Conservation (phyloP, 345 rosid species). For the Hevea brasiliensis region DNA sequence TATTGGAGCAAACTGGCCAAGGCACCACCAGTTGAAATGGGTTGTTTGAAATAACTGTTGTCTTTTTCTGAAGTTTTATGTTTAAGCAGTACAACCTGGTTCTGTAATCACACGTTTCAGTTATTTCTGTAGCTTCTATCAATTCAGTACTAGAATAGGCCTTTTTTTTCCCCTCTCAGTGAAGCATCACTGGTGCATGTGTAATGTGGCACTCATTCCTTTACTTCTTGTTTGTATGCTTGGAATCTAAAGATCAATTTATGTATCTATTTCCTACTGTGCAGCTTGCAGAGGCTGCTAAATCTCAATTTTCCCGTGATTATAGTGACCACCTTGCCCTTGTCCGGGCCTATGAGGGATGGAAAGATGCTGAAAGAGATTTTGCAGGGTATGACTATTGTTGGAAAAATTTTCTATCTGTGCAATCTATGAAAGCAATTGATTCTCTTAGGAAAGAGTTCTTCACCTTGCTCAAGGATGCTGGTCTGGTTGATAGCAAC, state of each 20-base stretch:
- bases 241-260: background rate
- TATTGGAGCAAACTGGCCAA: background rate
- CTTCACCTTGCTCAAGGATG: slow-evolving; percentile 72
- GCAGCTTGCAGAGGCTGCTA: slow-evolving; percentile 92
- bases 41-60: background rate
- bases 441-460: slow-evolving; percentile 87
- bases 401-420: slow-evolving; percentile 88
- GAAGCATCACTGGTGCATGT: background rate
- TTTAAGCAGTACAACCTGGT: background rate
- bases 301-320: slow-evolving; percentile 72
- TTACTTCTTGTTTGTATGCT: background rate
- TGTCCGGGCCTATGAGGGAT: slow-evolving; percentile 81
- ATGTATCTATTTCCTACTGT: slow-evolving; percentile 8
- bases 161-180: background rate
- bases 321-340: slow-evolving; percentile 90
- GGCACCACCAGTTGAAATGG: background rate
- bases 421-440: slow-evolving; percentile 83
- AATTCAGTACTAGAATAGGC: background rate
- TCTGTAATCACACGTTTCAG: background rate
- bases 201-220: background rate
- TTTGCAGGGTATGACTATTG: slow-evolving; percentile 77
- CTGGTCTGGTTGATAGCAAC: slow-evolving; percentile 65
- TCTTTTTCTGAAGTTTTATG: background rate
- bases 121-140: background rate
- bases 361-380: slow-evolving; percentile 75